Evolutionary conservation across 2,329 filamentous ascomycete genomes (phyloP), one percentile per base, ranked within the genome.

Genomic region (Juglanconis oblonga): DNA sequence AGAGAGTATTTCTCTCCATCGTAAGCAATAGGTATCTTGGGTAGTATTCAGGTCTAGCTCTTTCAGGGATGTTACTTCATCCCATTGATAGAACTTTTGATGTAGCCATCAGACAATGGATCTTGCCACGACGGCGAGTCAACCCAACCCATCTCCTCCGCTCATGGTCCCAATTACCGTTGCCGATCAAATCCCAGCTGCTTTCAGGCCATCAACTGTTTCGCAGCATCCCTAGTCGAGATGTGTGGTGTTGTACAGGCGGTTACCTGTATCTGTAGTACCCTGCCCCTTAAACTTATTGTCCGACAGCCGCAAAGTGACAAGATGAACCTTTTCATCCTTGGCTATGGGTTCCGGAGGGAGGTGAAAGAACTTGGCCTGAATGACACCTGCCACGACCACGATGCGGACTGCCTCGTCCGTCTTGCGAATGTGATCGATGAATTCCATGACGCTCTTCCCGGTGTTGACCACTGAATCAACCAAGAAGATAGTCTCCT

Each of bases 381-480:
- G 83, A 1, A 86, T 76, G 5, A 87, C 83, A 0, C 81, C 81
- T 4, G 83, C 77, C 35, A 87, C 74, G 0, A 86, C 73, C 1
- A 86, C 72, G 50, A 88, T 79, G n/a, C 71, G 73, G 42, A 83
- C 69, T 4, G 61, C 64, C 0, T 67, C 35, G 58, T 77, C 31
- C 0, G 81, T 52, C 0, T 58, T 63, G 5, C 79, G 77, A n/a
- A 87, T 71, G 24, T 73, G 76, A 32, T 74, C 36, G 14, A 84
- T 71, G 64, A 84, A 86, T 1, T 79, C 67, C 1, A 78, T 59
- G 5, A 85, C 66, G 0, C 80, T 77, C 54, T 76, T 76, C 4
- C 85, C 83, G 35, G 67, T 84, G 63, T 88, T 86, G n/a, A 87
- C 70, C 1, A 87, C 83, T 0, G 81, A 84, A 66, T 87, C 86